Base-by-base conservation (phyloP, 768 basidiomycete genomes). In the Psilocybe tampanensis region DNA sequence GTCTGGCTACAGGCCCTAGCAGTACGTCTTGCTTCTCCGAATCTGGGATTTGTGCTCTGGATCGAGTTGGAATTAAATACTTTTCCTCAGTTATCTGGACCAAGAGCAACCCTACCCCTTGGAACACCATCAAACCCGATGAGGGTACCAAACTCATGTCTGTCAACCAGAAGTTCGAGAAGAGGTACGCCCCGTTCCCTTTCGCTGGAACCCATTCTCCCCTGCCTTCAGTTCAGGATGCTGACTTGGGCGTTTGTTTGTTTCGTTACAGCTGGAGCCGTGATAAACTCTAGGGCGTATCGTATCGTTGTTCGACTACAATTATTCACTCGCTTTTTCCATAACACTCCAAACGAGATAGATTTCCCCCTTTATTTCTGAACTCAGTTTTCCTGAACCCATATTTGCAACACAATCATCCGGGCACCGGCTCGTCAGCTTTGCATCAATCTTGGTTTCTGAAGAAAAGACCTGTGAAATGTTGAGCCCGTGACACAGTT, bases 91-190 rank as follows among this genome's bases (percentile, higher is more conserved):
- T 82, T 49, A 67, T 81, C 60, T 83, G 82, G 81, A 80, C 81
- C 54, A 82, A 82, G 64, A 82, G 44, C 70, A 95, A 95, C 80
- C 92, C 92, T 33, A 86, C 86, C 19, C 94, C 94, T n/a, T 95
- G 91, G 90, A 91, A 92, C 74, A 80, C 83, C 55, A 81, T 94
- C 68, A 80, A 90, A 69, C 86, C 80, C 36, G 79, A 88, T 66
- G 86, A 94, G 72, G 83, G 83, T 61, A 90, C 82, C 52, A 94
- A 94, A 74, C 43, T 94, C 58, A 65, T 85, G 68, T 70, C 80
- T 43, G 82, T 90, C 36, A 85, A 87, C 75, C 86, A 89, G 68
- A 87, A 84, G 64, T 92, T 93, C 64, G 80, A 87, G 8, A 88
- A 86, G 77, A 84, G 79, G 92, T 88, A 45, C 54, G 85, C 62